A percentile compares a stretch with the other conserved stretches of the same genome.
phyloP scores from a whole-genome alignment of 345 rosid species.

The Lenwebbia sp. region DNA sequence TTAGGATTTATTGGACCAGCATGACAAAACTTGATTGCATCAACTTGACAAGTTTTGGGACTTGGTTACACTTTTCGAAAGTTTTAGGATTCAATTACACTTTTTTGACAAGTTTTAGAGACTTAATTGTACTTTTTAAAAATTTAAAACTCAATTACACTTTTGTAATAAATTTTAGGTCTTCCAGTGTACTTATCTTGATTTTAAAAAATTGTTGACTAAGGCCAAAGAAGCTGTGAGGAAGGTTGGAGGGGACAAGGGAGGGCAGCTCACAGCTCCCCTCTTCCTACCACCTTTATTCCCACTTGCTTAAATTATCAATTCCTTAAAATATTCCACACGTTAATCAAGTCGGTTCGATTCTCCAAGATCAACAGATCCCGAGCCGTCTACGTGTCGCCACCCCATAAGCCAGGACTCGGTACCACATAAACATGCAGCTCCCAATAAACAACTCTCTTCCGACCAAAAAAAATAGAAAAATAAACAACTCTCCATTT shows the following conservation, averaged over 20 bases:
- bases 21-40: no score
- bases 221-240: not conserved
- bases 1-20: no score
- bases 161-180: no score
- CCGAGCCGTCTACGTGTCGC: conserved; percentile 21
- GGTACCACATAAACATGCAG: conserved; percentile 35
- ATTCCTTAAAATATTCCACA: not conserved
- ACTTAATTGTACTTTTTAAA: no score
- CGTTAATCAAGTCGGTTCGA: not conserved
- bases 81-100: no score
- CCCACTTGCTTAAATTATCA: not conserved
- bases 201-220: not conserved
- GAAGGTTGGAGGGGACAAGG: not conserved
- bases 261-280: not conserved
- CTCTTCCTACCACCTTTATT: not conserved
- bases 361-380: conserved; percentile 11
- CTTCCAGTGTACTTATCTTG: no score
- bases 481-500: conserved; percentile 7
- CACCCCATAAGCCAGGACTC: not conserved
- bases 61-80: no score
- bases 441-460: conserved; percentile 2
- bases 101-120: no score
- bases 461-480: no score
- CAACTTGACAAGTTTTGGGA: no score
- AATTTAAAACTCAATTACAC: no score